These are phyloP conservation scores for Nannochloropsis granulata DNA, from an alignment of 108 stramenopile genomes.

Conservation along the genomic window DNA sequence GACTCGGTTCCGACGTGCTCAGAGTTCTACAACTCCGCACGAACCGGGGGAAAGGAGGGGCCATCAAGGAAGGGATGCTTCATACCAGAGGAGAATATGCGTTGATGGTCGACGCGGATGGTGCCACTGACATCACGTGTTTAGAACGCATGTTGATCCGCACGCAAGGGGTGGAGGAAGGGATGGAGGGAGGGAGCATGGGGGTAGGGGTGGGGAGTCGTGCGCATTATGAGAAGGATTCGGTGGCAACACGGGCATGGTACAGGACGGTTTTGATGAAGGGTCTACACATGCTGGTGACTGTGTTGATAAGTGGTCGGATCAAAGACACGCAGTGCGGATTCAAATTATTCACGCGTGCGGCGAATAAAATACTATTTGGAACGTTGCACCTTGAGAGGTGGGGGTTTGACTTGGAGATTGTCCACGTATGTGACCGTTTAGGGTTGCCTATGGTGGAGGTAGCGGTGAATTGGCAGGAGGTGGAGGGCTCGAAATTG, in stretches of 20 bases:
- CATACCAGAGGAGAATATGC: conserved; percentile 28
- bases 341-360: conserved; percentile 43
- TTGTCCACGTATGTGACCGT: conserved; percentile 24
- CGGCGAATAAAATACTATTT: conserved; percentile 28
- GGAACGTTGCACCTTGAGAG: conserved; percentile 32
- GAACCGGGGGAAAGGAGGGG: conserved; percentile 43
- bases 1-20: conserved; percentile 10
- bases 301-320: conserved; percentile 24
- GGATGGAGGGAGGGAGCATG: neutral
- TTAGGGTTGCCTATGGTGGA: conserved; percentile 31
- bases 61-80: conserved; percentile 37
- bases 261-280: conserved; percentile 41
- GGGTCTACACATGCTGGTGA: conserved; percentile 39
- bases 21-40: conserved; percentile 6
- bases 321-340: conserved; percentile 51
- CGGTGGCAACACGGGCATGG: conserved; percentile 9
- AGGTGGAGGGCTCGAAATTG: conserved; percentile 44
- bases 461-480: conserved; percentile 44
- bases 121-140: conserved; percentile 38
- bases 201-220: conserved; percentile 36
- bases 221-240: conserved; percentile 36
- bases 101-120: conserved; percentile 44
- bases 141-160: conserved; percentile 18
- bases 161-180: neutral
- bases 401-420: conserved; percentile 50